Evolutionary conservation across 345 rosid genomes (phyloP).

Genomic region (Conringia planisiliqua): DNA sequence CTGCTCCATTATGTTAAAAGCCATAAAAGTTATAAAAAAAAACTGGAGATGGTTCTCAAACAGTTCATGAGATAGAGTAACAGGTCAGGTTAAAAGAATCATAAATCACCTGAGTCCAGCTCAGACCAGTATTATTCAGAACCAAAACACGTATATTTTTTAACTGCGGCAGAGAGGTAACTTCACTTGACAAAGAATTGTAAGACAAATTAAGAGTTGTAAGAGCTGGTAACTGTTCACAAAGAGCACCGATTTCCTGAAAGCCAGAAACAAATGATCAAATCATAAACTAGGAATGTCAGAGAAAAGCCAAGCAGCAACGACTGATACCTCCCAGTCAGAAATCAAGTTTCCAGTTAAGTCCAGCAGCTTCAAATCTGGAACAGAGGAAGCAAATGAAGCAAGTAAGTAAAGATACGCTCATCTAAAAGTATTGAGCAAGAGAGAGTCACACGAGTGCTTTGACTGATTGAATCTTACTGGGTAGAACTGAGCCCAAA

Average conservation of each 20-base stretch:
- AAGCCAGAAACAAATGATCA: slow-evolving; percentile 7
- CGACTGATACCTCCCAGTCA: slow-evolving; percentile 68
- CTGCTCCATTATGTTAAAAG: slow-evolving; percentile 36
- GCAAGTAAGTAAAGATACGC: neutral
- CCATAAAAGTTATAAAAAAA: neutral
- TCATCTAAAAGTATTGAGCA: neutral
- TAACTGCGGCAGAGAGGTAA: slow-evolving; percentile 47
- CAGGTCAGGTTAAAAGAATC: neutral
- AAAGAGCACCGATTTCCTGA: slow-evolving; percentile 69
- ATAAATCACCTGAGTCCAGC: slow-evolving; percentile 65
- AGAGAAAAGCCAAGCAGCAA: neutral
- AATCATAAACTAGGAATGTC: neutral
- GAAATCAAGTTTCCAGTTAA: slow-evolving; percentile 88
- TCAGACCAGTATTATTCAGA: slow-evolving; percentile 62
- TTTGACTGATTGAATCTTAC: slow-evolving; percentile 37
- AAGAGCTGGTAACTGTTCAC: slow-evolving; percentile 68
- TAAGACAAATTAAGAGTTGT: slow-evolving; percentile 60
- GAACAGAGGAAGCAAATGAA: slow-evolving; percentile 22
- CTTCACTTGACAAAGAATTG: slow-evolving; percentile 53
- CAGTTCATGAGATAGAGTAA: neutral
- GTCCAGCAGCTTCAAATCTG: slow-evolving; percentile 82
- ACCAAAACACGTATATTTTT: slow-evolving; percentile 64
- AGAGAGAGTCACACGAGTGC: neutral
- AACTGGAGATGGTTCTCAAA: neutral
- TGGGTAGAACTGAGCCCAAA: slow-evolving; percentile 45